Base-by-base conservation (phyloP, 257 asterid species). In the Ilex aquifolium region DNA sequence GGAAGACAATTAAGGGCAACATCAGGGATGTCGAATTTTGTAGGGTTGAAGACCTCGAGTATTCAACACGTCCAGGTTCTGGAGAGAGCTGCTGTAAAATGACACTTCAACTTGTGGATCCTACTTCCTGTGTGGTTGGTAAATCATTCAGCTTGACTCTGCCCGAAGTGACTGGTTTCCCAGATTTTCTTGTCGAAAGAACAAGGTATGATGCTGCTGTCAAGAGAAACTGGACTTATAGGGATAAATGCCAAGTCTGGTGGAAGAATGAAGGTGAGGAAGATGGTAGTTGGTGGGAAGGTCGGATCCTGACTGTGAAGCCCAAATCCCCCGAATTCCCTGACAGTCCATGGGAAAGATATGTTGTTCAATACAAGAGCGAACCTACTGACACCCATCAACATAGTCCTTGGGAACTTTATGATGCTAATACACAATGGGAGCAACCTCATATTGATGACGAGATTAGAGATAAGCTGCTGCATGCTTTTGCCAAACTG, bases 401-500 rank as follows among this genome's bases (percentile, higher is more conserved):
- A 63, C 99, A 92, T 80, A 87, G 97, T 74, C 97, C 99, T 30
- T 92, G 99, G 99, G 99, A 92, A 71, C 96, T 92, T 42, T 78
- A 77, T 72, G 96, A 92, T 72, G 62, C 80, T 15, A 74, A 66
- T 72, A 63, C 79, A 31, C 82, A 73, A 3, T 80, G 86, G 91
- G 89, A 87, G 69, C 86, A 77, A 65, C 93, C 95, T 69, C 95
- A 60, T 69, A 82, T 92, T 46, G 84, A 82, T 65, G 87, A 75
- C 60, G 84, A 77, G 48, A 65, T 71, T 62, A 80, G 90, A 72
- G 79, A 75, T 56, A 72, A 69, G 69, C 82, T 92, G 69, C 75
- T 80, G 62, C 66, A 3, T 67, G 81, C 86, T 36, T 67, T 92
- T 61, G 67, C 78, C 67, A 84, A 79, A 77, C 71, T 91, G 82